phyloP scores from a whole-genome alignment of 2,329 filamentous ascomycete species.

The Epichloe hybrida region DNA sequence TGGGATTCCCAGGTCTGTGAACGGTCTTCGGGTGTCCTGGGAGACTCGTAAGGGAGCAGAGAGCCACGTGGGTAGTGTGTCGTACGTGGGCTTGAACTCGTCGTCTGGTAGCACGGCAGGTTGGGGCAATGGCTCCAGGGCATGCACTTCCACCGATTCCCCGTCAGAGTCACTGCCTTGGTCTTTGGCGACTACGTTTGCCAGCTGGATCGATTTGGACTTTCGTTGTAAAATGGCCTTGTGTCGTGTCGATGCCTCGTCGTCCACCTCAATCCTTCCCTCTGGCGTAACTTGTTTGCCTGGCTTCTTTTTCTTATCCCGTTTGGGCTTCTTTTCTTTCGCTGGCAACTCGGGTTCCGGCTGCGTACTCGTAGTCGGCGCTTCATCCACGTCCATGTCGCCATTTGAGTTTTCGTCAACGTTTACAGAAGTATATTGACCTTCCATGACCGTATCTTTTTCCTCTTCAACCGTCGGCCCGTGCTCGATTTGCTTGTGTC shows the following conservation, averaged over 20 bases:
- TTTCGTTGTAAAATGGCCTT: conserved; percentile 41
- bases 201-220: conserved; percentile 38
- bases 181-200: conserved; percentile 25
- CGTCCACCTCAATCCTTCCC: conserved; percentile 13
- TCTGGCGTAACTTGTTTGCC: conserved; percentile 9
- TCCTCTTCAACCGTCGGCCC: background rate
- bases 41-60: conserved; percentile 59
- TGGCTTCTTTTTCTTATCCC: conserved; percentile 16
- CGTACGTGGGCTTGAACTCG: conserved; percentile 51
- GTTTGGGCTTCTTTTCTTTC: conserved; percentile 1
- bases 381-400: conserved; percentile 1
- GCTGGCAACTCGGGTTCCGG: background rate
- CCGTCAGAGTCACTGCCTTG: conserved; percentile 17
- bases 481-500: background rate
- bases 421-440: background rate
- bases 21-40: conserved; percentile 44
- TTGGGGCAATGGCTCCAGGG: conserved; percentile 71
- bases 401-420: background rate
- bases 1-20: conserved; percentile 49
- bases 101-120: conserved; percentile 48
- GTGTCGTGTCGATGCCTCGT: conserved; percentile 25
- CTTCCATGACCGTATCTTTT: background rate
- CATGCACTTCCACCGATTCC: conserved; percentile 41
- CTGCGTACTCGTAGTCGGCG: background rate
- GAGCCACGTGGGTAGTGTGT: conserved; percentile 71